Base-by-base conservation (phyloP, 306 rosid species). In the Carpinus fangiana region DNA sequence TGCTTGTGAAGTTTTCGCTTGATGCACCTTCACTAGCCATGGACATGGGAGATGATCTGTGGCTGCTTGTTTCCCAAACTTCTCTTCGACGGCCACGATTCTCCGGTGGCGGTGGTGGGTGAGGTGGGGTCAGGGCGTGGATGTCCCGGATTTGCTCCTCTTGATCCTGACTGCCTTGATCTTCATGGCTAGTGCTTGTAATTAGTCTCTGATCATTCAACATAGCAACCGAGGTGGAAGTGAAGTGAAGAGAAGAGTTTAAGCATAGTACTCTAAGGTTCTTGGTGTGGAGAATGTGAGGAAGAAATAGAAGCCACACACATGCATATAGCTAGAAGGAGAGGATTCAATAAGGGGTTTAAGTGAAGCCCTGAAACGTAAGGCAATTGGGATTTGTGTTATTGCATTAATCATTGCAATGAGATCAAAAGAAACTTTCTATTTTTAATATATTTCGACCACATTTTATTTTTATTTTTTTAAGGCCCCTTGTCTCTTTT, bases 81-180 rank as follows among this genome's bases (percentile, higher is more conserved):
- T 91, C 91, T 79, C 90, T 76, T 21, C 84, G 87, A 7, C 82
- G 89, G 31, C 76, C 83, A n/a, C 83, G 87, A 67, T 75, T 83
- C 5, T 54, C 57, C 3, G 84, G 72, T 0, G 79, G 70, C 0
- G 77, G 86, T 0, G 79, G 70, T 0, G 77, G 86, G 3, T 54
- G 88, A 6, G 96, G 91, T 20, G 98, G 90, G 18, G 94, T 86
- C 21, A 96, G 73, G 56, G 98, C 94, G 72, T 96, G 96, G 84
- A 96, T 96, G 74, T 93, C 99, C 77, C 99, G 80, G 52, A 96
- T 82, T 12, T 84, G 75, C 10, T 86, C 77, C 8, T 86, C 92
- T 18, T 62, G 34, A 31, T 31, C 87, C 4, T 71, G 82, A 5
- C 53, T 76, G 10, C 81, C 73, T 52, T 23, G 26, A 23, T 86